phyloP scores from a whole-genome alignment of 1,284 basidiomycete species.

The Anthracocystis panici-leucophaei region DNA sequence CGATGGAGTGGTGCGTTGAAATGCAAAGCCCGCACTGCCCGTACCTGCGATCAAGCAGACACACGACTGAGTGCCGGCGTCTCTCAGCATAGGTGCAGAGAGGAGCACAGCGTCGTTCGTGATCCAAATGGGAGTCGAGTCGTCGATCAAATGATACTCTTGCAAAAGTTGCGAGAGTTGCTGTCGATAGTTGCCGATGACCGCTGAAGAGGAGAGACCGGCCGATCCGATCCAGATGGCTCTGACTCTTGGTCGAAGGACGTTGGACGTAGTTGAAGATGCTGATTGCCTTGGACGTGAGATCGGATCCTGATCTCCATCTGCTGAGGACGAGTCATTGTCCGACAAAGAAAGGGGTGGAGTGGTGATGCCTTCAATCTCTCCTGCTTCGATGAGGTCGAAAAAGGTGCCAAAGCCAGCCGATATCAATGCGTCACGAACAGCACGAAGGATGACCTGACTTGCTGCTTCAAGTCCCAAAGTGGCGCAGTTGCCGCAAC shows the following conservation, averaged over 20 bases:
- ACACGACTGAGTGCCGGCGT: conserved; percentile 28
- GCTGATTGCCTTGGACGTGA: conserved; percentile 7
- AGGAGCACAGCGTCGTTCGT: conserved; percentile 50
- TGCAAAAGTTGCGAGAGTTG: conserved; percentile 36
- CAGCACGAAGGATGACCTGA: conserved; percentile 47
- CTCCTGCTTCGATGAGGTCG: conserved; percentile 46
- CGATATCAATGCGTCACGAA: conserved; percentile 33
- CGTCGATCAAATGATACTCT: conserved; percentile 33
- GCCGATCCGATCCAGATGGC: conserved; percentile 53
- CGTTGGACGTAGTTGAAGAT: neutral
- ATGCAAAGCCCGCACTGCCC: conserved; percentile 49
- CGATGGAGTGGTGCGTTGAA: conserved; percentile 35
- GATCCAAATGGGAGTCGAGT: conserved; percentile 47
- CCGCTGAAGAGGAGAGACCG: conserved; percentile 29
- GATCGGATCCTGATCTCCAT: conserved; percentile 19
- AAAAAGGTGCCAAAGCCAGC: conserved; percentile 50
- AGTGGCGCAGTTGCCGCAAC: conserved; percentile 51
- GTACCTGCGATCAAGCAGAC: conserved; percentile 53
- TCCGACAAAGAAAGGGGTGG: conserved; percentile 44
- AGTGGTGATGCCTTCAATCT: conserved; percentile 47
- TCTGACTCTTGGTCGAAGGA: conserved; percentile 25
- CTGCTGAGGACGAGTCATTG: conserved; percentile 34
- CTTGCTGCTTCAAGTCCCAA: conserved; percentile 41
- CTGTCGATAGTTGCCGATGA: conserved; percentile 33
- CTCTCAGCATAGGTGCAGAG: conserved; percentile 44